phyloP scores from a whole-genome alignment of 2,329 filamentous ascomycete species.

The Phoma sp. region DNA sequence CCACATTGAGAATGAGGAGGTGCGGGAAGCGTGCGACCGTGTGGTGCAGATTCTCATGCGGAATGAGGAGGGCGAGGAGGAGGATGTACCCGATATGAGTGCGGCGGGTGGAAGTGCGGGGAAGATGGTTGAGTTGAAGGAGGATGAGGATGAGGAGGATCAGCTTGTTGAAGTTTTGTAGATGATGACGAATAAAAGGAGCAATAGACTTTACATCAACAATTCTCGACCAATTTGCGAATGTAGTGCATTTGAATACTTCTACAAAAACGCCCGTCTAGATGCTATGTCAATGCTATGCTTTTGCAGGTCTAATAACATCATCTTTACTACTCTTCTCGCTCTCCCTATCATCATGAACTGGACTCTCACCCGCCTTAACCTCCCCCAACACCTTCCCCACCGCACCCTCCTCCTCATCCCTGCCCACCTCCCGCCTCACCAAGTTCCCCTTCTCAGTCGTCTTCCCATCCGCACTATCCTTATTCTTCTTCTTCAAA shows the following conservation, averaged over 20 bases:
- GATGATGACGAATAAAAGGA: not conserved
- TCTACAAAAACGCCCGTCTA: not conserved
- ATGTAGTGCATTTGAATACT: too few species aligned
- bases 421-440: conserved; percentile 13
- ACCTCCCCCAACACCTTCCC: conserved; percentile 31
- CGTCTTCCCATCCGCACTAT: conserved; percentile 51
- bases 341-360: conserved; percentile 19
- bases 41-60: conserved; percentile 88
- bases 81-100: conserved; percentile 46
- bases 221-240: too few species aligned
- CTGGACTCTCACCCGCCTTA: conserved; percentile 39
- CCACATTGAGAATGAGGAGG: conserved; percentile 77
- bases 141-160: conserved; percentile 47
- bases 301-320: conserved; percentile 19
- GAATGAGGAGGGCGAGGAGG: conserved; percentile 71
- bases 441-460: conserved; percentile 27
- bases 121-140: conserved; percentile 37
- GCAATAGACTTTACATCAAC: too few species aligned
- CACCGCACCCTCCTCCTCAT: conserved; percentile 32
- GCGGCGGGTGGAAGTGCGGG: conserved; percentile 29
- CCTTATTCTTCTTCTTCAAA: conserved; percentile 53
- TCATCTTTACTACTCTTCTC: conserved; percentile 22
- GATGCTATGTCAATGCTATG: conserved; percentile 14
- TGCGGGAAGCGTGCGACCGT: conserved; percentile 85
- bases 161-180: conserved; percentile 45